A percentile compares a stretch with the other conserved stretches of the same genome.
phyloP scores from a whole-genome alignment of 179 eudicot species.

The Dionaea muscipula region DNA sequence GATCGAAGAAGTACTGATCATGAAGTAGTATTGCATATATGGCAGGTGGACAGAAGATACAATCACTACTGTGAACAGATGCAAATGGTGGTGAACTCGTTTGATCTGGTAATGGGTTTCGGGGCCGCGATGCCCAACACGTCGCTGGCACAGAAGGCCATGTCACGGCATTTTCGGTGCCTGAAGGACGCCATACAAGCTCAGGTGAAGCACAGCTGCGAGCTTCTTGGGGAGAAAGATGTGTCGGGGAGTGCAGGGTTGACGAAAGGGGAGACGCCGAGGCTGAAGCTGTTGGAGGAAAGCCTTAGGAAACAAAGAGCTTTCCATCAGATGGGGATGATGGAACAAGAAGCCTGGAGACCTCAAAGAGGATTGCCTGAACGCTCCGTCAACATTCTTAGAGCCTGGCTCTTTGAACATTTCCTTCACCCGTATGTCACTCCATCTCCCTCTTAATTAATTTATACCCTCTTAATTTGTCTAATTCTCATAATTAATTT shows the following conservation, averaged over 20 bases:
- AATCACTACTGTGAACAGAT: constrained; percentile 82
- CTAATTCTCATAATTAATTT: too few species aligned
- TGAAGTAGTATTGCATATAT: too few species aligned
- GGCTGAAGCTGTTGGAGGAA: constrained; percentile 67
- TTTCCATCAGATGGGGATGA: constrained; percentile 87
- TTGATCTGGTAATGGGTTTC: constrained; percentile 75
- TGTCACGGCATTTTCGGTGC: constrained; percentile 89
- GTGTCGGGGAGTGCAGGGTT: constrained; percentile 46
- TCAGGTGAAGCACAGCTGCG: constrained; percentile 62
- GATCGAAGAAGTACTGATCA: too few species aligned
- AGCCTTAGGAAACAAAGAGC: constrained; percentile 80
- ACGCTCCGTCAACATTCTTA: constrained; percentile 54
- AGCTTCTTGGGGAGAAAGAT: constrained; percentile 76
- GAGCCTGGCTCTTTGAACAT: constrained; percentile 93
- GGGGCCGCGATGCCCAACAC: constrained; percentile 82
- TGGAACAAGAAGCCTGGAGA: constrained; percentile 95
- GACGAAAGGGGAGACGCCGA: constrained; percentile 89
- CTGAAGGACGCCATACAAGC: constrained; percentile 67
- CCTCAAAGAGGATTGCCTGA: constrained; percentile 96
- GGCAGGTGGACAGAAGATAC: constrained; percentile 83
- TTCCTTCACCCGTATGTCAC: constrained; percentile 86
- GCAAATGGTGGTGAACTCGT: constrained; percentile 92
- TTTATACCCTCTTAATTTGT: too few species aligned
- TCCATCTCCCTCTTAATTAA: constrained; percentile 6
- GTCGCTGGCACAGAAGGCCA: constrained; percentile 77